A percentile compares a stretch with the other conserved stretches of the same genome.
phyloP scores from a whole-genome alignment of 305 asterid genomes.

The Withania somnifera region DNA sequence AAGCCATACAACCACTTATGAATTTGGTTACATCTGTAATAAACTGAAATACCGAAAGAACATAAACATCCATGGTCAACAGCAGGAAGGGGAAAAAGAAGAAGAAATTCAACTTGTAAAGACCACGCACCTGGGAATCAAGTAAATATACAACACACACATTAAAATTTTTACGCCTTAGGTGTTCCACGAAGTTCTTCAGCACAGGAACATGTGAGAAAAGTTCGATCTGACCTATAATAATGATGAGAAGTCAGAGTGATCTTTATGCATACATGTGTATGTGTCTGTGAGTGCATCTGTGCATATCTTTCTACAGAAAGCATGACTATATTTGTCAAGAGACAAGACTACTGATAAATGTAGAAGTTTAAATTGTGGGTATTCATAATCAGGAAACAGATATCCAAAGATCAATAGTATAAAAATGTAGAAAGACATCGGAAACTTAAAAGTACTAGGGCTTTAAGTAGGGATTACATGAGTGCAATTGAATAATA shows the following conservation, averaged over 20 bases:
- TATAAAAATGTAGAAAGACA: not conserved
- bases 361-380: not conserved
- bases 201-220: constrained; percentile 91
- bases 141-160: constrained; percentile 82
- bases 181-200: constrained; percentile 76
- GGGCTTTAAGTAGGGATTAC: not conserved
- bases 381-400: not conserved
- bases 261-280: not conserved
- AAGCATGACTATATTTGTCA: not conserved
- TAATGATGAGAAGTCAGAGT: not conserved
- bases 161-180: constrained; percentile 68
- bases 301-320: not conserved
- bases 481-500: not conserved
- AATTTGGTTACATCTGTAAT: constrained; percentile 94
- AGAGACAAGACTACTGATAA: not conserved
- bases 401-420: not conserved
- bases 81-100: not conserved
- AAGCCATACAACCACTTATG: constrained; percentile 89
- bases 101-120: not conserved
- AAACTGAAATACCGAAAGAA: constrained; percentile 29
- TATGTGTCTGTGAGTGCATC: not conserved
- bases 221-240: constrained; percentile 79
- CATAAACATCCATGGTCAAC: not conserved
- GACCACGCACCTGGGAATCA: constrained; percentile 68
- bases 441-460: not conserved